Percentiles rank a stretch among this genome's conserved stretches.
phyloP scores from a whole-genome alignment of 768 basidiomycete genomes.

The Boletus subcaerulescens region DNA sequence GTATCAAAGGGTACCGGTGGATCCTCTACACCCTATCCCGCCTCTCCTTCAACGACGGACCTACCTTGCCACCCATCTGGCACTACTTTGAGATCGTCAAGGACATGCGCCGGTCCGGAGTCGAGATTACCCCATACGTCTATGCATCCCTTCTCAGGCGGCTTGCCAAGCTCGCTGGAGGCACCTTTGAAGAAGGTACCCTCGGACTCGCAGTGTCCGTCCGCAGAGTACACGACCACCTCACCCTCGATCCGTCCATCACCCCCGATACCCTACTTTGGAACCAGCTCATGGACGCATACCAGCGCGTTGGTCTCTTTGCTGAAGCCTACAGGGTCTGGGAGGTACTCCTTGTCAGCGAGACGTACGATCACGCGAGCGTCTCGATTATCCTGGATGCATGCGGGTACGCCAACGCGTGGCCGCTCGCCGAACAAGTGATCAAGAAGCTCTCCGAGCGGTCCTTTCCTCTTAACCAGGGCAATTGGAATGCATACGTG shows the following conservation, averaged over 20 bases:
- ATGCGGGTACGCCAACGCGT: slow-evolving; percentile 61
- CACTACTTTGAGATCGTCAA: slow-evolving; percentile 73
- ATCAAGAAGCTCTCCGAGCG: slow-evolving; percentile 48
- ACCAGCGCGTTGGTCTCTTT: slow-evolving; percentile 73
- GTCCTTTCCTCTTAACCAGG: slow-evolving; percentile 53
- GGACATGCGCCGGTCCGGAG: slow-evolving; percentile 73
- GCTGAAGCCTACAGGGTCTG: slow-evolving; percentile 74
- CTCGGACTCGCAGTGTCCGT: slow-evolving; percentile 46
- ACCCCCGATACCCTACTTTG: slow-evolving; percentile 67
- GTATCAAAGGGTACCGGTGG: slow-evolving; percentile 56
- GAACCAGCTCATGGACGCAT: slow-evolving; percentile 89
- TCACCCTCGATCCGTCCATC: slow-evolving; percentile 77
- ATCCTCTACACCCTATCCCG: slow-evolving; percentile 65
- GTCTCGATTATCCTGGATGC: slow-evolving; percentile 86
- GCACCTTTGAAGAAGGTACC: slow-evolving; percentile 21
- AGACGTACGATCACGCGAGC: slow-evolving; percentile 55
- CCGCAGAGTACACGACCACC: slow-evolving; percentile 65
- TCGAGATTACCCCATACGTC: slow-evolving; percentile 52
- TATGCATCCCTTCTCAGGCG: slow-evolving; percentile 68
- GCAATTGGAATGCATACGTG: slow-evolving; percentile 80
- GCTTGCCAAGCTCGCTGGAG: slow-evolving; percentile 44
- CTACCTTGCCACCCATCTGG: slow-evolving; percentile 40
- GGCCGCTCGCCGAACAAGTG: slow-evolving; percentile 51
- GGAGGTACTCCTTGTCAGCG: slow-evolving; percentile 66
- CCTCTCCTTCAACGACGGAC: slow-evolving; percentile 46